Conservation (phyloP, 768 basidiomycete genomes). For the Leucocoprinus sp. region DNA sequence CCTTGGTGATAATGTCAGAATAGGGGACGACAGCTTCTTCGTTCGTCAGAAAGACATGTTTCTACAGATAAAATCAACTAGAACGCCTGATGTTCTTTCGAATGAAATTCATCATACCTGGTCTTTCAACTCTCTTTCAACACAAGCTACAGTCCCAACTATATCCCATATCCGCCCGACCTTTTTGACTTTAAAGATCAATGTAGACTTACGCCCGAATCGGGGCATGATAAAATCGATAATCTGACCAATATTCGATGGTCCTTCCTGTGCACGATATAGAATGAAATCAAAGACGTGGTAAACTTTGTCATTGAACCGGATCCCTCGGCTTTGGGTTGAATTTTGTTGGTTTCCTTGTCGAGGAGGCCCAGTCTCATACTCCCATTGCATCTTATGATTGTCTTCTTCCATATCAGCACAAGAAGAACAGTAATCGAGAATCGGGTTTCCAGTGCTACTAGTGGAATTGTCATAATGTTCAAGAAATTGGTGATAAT, state of each 20-base stretch:
- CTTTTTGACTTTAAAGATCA: conserved; percentile 20
- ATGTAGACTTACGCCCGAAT: conserved; percentile 41
- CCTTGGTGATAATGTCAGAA: conserved; percentile 35
- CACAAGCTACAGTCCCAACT: conserved; percentile 41
- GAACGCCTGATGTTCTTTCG: not conserved
- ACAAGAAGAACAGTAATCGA: conserved; percentile 51
- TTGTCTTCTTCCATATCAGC: conserved; percentile 20
- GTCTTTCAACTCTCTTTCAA: conserved; percentile 36
- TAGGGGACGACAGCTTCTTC: conserved; percentile 27
- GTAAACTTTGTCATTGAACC: conserved; percentile 40
- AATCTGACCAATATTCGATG: conserved; percentile 9
- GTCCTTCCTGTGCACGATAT: conserved; percentile 38
- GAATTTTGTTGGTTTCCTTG: conserved; percentile 21
- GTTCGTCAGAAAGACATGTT: conserved; percentile 54
- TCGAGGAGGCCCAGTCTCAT: conserved; percentile 14
- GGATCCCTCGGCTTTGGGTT: conserved; percentile 21
- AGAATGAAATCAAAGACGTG: conserved; percentile 58
- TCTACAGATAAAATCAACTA: conserved; percentile 25
- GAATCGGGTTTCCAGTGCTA: conserved; percentile 19
- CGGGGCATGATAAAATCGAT: conserved; percentile 4
- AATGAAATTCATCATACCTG: conserved; percentile 35
- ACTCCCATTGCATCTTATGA: conserved; percentile 5
- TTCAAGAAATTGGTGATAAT: conserved; percentile 16
- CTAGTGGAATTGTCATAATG: conserved; percentile 9
- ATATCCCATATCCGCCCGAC: conserved; percentile 10